Percentiles rank a stretch among this genome's conserved stretches.
These are phyloP conservation scores for Russula dissimulans DNA, from an alignment of 768 basidiomycete genomes.

Conservation along the genomic window DNA sequence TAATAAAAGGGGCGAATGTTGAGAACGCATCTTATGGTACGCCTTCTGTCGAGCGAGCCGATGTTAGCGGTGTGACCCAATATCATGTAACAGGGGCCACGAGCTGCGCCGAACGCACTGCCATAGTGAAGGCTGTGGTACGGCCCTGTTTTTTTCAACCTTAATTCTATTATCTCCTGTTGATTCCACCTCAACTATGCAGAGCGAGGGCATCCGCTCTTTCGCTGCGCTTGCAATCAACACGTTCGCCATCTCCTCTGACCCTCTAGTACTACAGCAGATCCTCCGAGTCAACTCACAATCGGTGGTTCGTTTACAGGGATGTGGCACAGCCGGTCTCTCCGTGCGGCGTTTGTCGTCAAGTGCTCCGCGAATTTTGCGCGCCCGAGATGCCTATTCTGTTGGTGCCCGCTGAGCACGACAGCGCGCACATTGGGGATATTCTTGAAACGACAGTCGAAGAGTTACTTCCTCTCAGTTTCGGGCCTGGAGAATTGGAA, in stretches of 20 bases:
- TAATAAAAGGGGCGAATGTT: conserved; percentile 83
- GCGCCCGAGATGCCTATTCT: conserved; percentile 59
- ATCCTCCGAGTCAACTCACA: neutral
- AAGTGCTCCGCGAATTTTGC: conserved; percentile 85
- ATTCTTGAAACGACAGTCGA: conserved; percentile 16
- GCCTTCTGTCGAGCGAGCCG: neutral
- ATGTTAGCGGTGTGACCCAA: neutral
- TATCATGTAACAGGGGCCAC: conserved; percentile 52
- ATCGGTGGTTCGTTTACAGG: conserved; percentile 29
- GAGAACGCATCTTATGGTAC: conserved; percentile 91
- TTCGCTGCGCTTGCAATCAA: conserved; percentile 77
- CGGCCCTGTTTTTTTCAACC: conserved; percentile 25
- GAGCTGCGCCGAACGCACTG: conserved; percentile 93
- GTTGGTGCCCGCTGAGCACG: conserved; percentile 60
- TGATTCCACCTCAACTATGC: neutral
- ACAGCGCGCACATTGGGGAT: neutral
- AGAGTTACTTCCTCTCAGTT: conserved; percentile 15
- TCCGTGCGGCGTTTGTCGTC: conserved; percentile 92
- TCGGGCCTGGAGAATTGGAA: conserved; percentile 16
- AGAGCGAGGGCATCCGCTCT: conserved; percentile 71
- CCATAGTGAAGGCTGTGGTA: conserved; percentile 89
- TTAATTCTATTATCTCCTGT: no score
- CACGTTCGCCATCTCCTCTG: conserved; percentile 39
- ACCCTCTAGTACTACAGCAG: no score
- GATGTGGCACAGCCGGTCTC: conserved; percentile 61